phyloP scores from a whole-genome alignment of 768 basidiomycete genomes.

The Calvatia gigantea region DNA sequence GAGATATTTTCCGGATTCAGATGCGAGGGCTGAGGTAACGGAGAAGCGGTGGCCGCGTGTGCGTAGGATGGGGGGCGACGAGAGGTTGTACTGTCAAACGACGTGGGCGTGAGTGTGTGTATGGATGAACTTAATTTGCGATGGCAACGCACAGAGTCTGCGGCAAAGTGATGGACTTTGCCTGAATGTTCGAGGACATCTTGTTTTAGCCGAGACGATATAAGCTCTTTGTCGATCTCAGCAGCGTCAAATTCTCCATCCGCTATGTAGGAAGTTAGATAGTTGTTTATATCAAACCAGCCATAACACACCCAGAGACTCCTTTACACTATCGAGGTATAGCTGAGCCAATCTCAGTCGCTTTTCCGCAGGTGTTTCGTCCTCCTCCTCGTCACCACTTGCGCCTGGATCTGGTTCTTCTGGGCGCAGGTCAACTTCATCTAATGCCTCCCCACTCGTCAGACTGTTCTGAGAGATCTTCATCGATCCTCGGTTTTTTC shows the following conservation, averaged over 20 bases:
- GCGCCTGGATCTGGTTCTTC: slow-evolving; percentile 47
- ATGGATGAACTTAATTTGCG: not conserved
- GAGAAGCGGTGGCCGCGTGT: slow-evolving; percentile 75
- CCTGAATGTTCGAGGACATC: slow-evolving; percentile 91
- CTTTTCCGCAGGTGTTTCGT: slow-evolving; percentile 93
- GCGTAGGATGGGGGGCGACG: slow-evolving; percentile 48
- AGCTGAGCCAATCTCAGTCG: slow-evolving; percentile 85
- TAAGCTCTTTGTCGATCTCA: slow-evolving; percentile 90
- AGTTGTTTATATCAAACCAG: not conserved
- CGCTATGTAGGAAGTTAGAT: slow-evolving; percentile 32
- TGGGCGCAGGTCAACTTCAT: slow-evolving; percentile 70
- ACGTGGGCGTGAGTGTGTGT: not conserved
- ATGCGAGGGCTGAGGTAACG: slow-evolving; percentile 77
- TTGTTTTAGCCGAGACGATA: slow-evolving; percentile 85
- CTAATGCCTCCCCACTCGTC: slow-evolving; percentile 47
- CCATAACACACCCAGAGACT: slow-evolving; percentile 54
- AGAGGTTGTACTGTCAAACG: slow-evolving; percentile 52
- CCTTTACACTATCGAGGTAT: slow-evolving; percentile 84
- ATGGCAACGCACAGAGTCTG: slow-evolving; percentile 53
- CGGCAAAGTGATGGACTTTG: slow-evolving; percentile 79
- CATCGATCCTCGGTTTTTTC: slow-evolving; percentile 40
- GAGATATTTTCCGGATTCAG: slow-evolving; percentile 69
- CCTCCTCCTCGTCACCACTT: slow-evolving; percentile 80
- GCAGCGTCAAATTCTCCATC: slow-evolving; percentile 95
- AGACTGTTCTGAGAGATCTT: slow-evolving; percentile 68